Evolutionary conservation across 257 asterid genomes (phyloP).

Genomic region (Solanum ossicruentum): DNA sequence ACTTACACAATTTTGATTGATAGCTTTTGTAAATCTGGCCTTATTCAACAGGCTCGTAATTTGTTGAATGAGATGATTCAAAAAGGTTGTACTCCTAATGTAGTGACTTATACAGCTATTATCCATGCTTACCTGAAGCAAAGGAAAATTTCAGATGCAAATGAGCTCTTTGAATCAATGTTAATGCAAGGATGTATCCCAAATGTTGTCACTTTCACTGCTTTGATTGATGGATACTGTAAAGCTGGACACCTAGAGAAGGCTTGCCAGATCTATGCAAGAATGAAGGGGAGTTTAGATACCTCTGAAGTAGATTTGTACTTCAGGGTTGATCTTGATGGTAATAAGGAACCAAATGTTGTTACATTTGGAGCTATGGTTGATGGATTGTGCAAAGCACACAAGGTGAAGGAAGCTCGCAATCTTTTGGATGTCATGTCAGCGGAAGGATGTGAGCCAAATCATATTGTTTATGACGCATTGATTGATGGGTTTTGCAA

Average conservation of each 20-base stretch:
- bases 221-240: slow-evolving; percentile 88
- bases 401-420: slow-evolving; percentile 67
- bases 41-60: slow-evolving; percentile 69
- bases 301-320: slow-evolving; percentile 47
- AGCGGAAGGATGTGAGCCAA: slow-evolving; percentile 58
- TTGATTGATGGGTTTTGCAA: slow-evolving; percentile 92
- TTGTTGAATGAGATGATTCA: slow-evolving; percentile 79
- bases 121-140: slow-evolving; percentile 89
- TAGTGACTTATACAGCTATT: slow-evolving; percentile 82
- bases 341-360: slow-evolving; percentile 47
- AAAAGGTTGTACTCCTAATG: slow-evolving; percentile 68
- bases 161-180: slow-evolving; percentile 71
- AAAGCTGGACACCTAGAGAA: slow-evolving; percentile 71
- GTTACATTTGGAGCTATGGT: slow-evolving; percentile 82
- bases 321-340: slow-evolving; percentile 38
- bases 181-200: slow-evolving; percentile 64
- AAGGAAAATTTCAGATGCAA: slow-evolving; percentile 54
- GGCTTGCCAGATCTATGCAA: slow-evolving; percentile 73
- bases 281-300: slow-evolving; percentile 55
- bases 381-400: slow-evolving; percentile 89
- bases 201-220: slow-evolving; percentile 74
- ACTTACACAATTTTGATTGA: slow-evolving; percentile 85
- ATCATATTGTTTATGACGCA: slow-evolving; percentile 74
- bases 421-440: slow-evolving; percentile 65
- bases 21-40: slow-evolving; percentile 82